Evolutionary conservation across 805 yeast species (phyloP).

Genomic region (Pichia sporocuriosa): DNA sequence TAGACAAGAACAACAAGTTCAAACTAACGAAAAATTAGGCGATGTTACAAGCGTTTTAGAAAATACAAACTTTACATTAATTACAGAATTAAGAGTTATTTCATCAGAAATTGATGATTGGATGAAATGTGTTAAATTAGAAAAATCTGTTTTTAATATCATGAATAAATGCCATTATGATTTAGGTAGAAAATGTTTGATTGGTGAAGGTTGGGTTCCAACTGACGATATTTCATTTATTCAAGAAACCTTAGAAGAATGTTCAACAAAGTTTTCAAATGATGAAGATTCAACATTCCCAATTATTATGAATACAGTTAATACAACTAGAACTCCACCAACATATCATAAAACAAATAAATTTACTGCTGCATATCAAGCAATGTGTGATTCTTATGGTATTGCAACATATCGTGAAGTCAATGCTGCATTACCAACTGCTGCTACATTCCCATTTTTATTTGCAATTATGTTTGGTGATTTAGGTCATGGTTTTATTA

Average conservation of each 20-base stretch:
- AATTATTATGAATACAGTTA: slow-evolving; percentile 43
- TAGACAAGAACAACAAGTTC: slow-evolving; percentile 34
- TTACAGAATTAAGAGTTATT: slow-evolving; percentile 60
- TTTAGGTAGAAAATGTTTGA: slow-evolving; percentile 54
- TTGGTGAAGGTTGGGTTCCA: slow-evolving; percentile 75
- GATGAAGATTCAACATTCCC: slow-evolving; percentile 21
- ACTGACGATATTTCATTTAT: slow-evolving; percentile 42
- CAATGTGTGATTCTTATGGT: slow-evolving; percentile 93
- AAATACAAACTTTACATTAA: slow-evolving; percentile 45
- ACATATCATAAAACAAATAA: slow-evolving; percentile 93
- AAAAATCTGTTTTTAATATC: slow-evolving; percentile 49
- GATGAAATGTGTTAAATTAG: slow-evolving; percentile 49
- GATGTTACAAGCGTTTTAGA: slow-evolving; percentile 46
- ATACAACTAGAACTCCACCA: slow-evolving; percentile 85
- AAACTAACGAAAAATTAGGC: slow-evolving; percentile 44
- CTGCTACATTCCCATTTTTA: slow-evolving; percentile 95
- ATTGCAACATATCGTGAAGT: slow-evolving; percentile 89
- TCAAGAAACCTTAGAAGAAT: slow-evolving; percentile 38
- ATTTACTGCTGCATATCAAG: slow-evolving; percentile 88
- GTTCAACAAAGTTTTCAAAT: slow-evolving; percentile 24
- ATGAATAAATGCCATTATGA: slow-evolving; percentile 67
- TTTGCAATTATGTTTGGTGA: slow-evolving; percentile 99
- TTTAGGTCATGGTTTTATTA: slow-evolving; percentile 87
- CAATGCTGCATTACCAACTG: slow-evolving; percentile 92
- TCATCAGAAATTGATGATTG: slow-evolving; percentile 54